phyloP scores from a whole-genome alignment of 2,329 filamentous ascomycete species.

The Paramyrothecium roridum region DNA sequence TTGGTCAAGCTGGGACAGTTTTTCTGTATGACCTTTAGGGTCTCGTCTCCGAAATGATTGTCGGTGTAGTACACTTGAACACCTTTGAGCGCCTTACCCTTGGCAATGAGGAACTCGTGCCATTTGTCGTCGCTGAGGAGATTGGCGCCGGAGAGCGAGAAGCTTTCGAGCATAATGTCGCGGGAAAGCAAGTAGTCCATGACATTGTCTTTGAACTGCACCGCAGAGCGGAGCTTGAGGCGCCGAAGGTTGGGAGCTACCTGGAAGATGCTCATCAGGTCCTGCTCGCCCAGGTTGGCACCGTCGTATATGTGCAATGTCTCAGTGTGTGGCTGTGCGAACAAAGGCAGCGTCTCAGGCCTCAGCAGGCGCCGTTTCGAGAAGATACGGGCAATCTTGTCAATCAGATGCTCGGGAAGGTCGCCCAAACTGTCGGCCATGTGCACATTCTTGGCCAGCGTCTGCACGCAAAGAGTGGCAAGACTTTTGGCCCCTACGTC shows the following conservation, averaged over 20 bases:
- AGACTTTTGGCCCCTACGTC: conserved; percentile 66
- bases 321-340: conserved; percentile 49
- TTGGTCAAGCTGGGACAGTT: conserved; percentile 67
- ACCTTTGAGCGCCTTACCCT: conserved; percentile 62
- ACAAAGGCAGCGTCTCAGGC: conserved; percentile 52
- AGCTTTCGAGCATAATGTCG: conserved; percentile 62
- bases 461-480: conserved; percentile 61
- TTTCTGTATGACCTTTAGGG: conserved; percentile 57
- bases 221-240: conserved; percentile 78
- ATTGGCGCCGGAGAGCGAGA: conserved; percentile 83
- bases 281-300: conserved; percentile 66
- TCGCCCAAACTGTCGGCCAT: conserved; percentile 61
- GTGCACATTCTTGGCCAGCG: conserved; percentile 59
- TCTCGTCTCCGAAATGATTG: conserved; percentile 72
- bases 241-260: conserved; percentile 65
- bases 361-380: conserved; percentile 58
- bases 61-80: conserved; percentile 84
- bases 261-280: conserved; percentile 79
- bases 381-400: conserved; percentile 57
- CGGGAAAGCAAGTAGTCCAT: conserved; percentile 78
- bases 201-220: conserved; percentile 84
- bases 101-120: conserved; percentile 63
- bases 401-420: conserved; percentile 50
- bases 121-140: conserved; percentile 75
- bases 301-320: conserved; percentile 56